phyloP scores from a whole-genome alignment of 108 stramenopile genomes.

The Nannochloropsis salina region DNA sequence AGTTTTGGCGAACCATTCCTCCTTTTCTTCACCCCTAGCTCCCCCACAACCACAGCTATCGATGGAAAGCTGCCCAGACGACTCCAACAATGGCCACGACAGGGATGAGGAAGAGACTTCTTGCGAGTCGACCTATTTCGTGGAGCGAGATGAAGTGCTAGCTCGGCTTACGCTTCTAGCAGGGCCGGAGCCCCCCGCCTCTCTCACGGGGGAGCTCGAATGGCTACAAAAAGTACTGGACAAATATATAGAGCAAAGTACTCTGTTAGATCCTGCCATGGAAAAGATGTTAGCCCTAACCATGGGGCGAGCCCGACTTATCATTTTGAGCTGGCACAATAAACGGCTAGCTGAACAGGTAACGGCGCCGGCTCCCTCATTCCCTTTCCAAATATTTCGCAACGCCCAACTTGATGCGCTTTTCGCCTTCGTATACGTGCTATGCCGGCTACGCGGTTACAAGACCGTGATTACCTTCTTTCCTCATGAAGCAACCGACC shows the following conservation, averaged over 20 bases:
- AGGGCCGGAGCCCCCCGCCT: neutral
- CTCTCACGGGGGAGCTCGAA: conserved; percentile 19
- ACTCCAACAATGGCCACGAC: neutral
- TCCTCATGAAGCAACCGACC: conserved; percentile 79
- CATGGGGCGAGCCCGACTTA: conserved; percentile 29
- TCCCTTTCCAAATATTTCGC: conserved; percentile 38
- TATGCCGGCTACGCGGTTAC: conserved; percentile 83
- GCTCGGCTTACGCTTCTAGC: neutral
- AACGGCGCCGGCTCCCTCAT: neutral
- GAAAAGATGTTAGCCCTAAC: conserved; percentile 62
- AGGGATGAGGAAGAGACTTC: neutral
- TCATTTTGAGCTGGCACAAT: conserved; percentile 28
- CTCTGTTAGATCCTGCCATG: conserved; percentile 74
- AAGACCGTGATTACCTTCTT: conserved; percentile 77
- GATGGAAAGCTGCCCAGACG: too few species aligned
- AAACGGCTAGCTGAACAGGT: neutral
- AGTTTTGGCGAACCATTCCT: too few species aligned
- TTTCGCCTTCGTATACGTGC: conserved; percentile 71
- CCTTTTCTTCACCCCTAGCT: too few species aligned
- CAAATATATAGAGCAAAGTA: conserved; percentile 87
- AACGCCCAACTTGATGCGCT: conserved; percentile 56
- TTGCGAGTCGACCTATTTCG: neutral
- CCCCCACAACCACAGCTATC: too few species aligned
- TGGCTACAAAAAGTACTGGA: conserved; percentile 57
- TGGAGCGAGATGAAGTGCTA: conserved; percentile 11